Evolutionary conservation across 108 stramenopile genomes (phyloP).

Genomic region (Cyclostephanos tholiformis): DNA sequence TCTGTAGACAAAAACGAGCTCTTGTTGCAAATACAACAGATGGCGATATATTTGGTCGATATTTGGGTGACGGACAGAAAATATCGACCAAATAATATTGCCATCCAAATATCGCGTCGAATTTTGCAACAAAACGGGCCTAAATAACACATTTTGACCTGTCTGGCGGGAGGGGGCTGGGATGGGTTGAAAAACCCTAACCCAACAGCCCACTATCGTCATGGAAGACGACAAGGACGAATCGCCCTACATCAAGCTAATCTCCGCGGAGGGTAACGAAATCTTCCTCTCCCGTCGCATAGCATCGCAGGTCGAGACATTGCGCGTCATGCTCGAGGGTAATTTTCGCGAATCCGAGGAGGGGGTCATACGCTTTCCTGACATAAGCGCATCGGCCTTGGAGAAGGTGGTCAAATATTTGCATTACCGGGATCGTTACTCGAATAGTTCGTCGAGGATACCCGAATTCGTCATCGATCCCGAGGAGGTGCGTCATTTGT

Average conservation of each 20-base stretch:
- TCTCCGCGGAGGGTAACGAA: conserved; percentile 81
- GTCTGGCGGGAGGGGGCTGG: too few relatives aligned
- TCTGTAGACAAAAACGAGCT: too few relatives aligned
- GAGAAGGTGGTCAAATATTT: conserved; percentile 84
- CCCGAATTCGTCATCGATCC: conserved; percentile 88
- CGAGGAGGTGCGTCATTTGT: conserved; percentile 51
- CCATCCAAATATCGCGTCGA: too few relatives aligned
- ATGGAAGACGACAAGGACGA: conserved; percentile 52
- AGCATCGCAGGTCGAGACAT: conserved; percentile 60
- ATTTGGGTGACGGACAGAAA: too few relatives aligned
- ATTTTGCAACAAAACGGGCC: too few relatives aligned
- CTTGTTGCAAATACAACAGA: too few relatives aligned
- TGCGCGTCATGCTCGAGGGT: conserved; percentile 81
- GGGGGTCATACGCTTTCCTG: conserved; percentile 81
- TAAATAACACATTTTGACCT: too few relatives aligned
- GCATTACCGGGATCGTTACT: conserved; percentile 76
- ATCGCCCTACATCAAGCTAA: conserved; percentile 71
- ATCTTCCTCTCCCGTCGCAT: conserved; percentile 43
- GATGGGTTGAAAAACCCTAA: too few relatives aligned
- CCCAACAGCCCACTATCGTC: too few relatives aligned
- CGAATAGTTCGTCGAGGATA: conserved; percentile 62
- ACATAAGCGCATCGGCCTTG: conserved; percentile 67
- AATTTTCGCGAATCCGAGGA: conserved; percentile 82
- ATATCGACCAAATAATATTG: too few relatives aligned
- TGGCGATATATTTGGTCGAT: too few relatives aligned